These are phyloP conservation scores for Phylloporus arenicola DNA, from an alignment of 768 basidiomycete species.

Conservation along the genomic window DNA sequence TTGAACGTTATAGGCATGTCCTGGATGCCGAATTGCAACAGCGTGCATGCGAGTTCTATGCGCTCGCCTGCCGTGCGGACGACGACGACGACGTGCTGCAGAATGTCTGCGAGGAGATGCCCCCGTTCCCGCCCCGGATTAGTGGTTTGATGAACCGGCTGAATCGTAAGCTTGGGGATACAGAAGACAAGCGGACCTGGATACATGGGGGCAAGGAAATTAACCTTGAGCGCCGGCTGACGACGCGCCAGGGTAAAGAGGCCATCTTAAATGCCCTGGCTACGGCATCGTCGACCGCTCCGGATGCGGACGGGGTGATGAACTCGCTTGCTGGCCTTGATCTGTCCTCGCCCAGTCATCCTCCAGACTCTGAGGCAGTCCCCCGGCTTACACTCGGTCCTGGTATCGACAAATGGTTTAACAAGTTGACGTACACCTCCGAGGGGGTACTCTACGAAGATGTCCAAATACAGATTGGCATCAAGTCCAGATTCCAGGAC, in stretches of 20 bases:
- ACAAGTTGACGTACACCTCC: constrained; percentile 67
- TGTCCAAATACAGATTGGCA: constrained; percentile 87
- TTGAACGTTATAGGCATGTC: constrained; percentile 96
- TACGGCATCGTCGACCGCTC: constrained; percentile 28
- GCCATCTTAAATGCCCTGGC: constrained; percentile 34
- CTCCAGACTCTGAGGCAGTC: constrained; percentile 12
- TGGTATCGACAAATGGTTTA: constrained; percentile 86
- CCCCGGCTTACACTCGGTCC: constrained; percentile 61
- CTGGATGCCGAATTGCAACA: constrained; percentile 97
- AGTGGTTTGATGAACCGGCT: constrained; percentile 84
- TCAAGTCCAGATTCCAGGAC: constrained; percentile 95
- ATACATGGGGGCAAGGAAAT: constrained; percentile 91
- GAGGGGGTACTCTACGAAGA: constrained; percentile 97
- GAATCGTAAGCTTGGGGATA: constrained; percentile 84
- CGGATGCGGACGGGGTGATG: constrained; percentile 53
- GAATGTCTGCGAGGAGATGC: constrained; percentile 98
- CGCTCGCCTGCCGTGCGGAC: constrained; percentile 75
- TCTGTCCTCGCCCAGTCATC: constrained; percentile 35
- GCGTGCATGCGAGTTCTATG: constrained; percentile 95
- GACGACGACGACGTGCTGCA: constrained; percentile 92
- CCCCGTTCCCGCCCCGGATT: constrained; percentile 93
- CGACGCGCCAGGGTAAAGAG: constrained; percentile 44
- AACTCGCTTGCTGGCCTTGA: constrained; percentile 81
- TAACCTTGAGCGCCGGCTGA: constrained; percentile 69
- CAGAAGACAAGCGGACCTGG: constrained; percentile 96